These are phyloP conservation scores for Candida corydali DNA, from an alignment of 805 yeast species.

Conservation along the genomic window DNA sequence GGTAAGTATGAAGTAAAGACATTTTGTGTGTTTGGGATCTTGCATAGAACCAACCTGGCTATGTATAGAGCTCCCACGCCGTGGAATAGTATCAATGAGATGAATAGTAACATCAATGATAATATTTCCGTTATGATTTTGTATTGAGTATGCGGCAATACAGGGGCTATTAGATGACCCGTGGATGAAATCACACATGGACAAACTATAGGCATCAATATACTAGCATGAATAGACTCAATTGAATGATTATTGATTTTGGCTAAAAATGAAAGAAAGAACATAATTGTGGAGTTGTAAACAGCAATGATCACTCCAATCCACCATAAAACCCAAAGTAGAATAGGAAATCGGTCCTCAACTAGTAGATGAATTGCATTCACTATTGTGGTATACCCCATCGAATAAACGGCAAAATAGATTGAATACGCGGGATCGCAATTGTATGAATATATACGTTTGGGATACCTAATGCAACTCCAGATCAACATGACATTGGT, in stretches of 20 bases:
- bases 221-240: conserved; percentile 44
- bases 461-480: conserved; percentile 17
- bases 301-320: conserved; percentile 27
- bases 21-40: conserved; percentile 48
- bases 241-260: conserved; percentile 3
- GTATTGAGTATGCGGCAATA: conserved; percentile 35
- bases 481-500: conserved; percentile 39
- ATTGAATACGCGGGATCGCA: conserved; percentile 42
- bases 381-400: conserved; percentile 67
- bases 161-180: conserved; percentile 49
- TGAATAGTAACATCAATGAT: conserved; percentile 56
- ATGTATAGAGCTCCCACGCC: conserved; percentile 53
- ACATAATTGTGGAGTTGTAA: conserved; percentile 6
- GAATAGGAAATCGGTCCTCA: conserved; percentile 17
- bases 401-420: conserved; percentile 70
- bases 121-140: conserved; percentile 51
- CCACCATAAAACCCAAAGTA: conserved; percentile 59
- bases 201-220: conserved; percentile 73
- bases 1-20: conserved; percentile 67
- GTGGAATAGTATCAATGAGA: conserved; percentile 57
- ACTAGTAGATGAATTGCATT: conserved; percentile 48
- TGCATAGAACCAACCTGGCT: conserved; percentile 52
- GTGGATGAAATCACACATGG: conserved; percentile 66
- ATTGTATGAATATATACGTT: conserved; percentile 8
- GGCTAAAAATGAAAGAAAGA: conserved; percentile 6